Conservation (phyloP, 805 yeast species). For the Ogataea sp. region DNA sequence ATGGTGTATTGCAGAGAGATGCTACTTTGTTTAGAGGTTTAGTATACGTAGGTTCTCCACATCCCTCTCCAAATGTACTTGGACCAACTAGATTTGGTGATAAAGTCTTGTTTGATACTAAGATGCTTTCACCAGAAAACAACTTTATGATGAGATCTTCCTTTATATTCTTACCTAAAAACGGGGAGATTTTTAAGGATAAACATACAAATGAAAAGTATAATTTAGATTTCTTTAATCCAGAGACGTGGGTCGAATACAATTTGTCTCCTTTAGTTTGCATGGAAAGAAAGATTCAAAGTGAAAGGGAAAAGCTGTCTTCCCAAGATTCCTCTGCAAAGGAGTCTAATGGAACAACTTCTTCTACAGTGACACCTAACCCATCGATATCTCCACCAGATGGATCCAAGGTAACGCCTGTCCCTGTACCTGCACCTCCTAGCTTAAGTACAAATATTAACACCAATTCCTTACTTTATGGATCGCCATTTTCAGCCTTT, state of each 20-base stretch:
- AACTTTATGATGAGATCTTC: conserved; percentile 87
- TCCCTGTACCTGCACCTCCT: too few species aligned
- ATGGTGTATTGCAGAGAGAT: conserved; percentile 61
- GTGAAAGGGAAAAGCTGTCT: background rate
- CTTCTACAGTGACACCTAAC: background rate
- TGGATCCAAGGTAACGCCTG: background rate
- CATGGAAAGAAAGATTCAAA: conserved; percentile 15
- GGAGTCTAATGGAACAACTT: background rate
- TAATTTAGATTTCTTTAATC: conserved; percentile 71
- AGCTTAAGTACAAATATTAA: conserved; percentile 5
- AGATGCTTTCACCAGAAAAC: conserved; percentile 68
- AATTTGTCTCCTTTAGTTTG: conserved; percentile 70
- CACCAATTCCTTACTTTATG: background rate
- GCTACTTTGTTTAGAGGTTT: conserved; percentile 68
- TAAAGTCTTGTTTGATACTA: conserved; percentile 64
- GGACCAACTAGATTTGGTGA: conserved; percentile 86
- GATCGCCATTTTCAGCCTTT: background rate
- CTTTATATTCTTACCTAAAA: conserved; percentile 67
- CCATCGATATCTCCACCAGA: background rate
- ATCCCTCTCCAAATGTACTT: conserved; percentile 74
- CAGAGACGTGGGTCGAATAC: conserved; percentile 71
- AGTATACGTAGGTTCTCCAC: conserved; percentile 77
- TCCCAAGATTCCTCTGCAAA: background rate
- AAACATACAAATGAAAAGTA: conserved; percentile 46
- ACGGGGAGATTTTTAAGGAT: conserved; percentile 70